These are phyloP conservation scores for Mycena alexandri DNA, from an alignment of 768 basidiomycete genomes.

Conservation along the genomic window DNA sequence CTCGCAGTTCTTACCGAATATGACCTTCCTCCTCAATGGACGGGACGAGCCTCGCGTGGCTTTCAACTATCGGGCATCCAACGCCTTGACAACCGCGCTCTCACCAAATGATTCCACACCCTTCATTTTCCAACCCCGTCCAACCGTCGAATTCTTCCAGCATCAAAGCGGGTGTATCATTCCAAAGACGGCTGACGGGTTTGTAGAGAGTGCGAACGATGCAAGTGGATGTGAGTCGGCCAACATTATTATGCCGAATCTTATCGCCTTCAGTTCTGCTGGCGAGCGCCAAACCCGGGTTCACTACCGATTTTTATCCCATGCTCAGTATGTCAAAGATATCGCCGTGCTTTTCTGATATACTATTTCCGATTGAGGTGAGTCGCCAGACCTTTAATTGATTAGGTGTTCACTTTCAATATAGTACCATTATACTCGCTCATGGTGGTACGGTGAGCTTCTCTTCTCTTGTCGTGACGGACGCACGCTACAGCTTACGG, in stretches of 20 bases:
- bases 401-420: neutral
- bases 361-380: conserved; percentile 39
- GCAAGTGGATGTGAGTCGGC: conserved; percentile 34
- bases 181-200: conserved; percentile 29
- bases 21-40: conserved; percentile 35
- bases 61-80: conserved; percentile 32
- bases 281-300: conserved; percentile 27
- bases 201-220: conserved; percentile 33
- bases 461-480: too few relatives aligned
- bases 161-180: conserved; percentile 35
- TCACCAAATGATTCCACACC: conserved; percentile 28
- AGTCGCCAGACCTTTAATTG: neutral
- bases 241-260: neutral
- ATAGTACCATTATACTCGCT: conserved; percentile 36
- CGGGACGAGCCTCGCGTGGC: conserved; percentile 38
- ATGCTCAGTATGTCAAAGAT: conserved; percentile 38
- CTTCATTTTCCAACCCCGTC: conserved; percentile 32
- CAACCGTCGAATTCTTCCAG: conserved; percentile 31
- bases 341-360: conserved; percentile 38
- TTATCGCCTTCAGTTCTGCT: conserved; percentile 22
- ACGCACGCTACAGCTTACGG: too few relatives aligned
- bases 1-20: conserved; percentile 29
- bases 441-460: conserved; percentile 25
- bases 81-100: conserved; percentile 22
- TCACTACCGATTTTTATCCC: conserved; percentile 39